A percentile compares a stretch with the other conserved stretches of the same genome.
Conservation (phyloP, 1,284 basidiomycete genomes). For the Calocybe gambosa region DNA sequence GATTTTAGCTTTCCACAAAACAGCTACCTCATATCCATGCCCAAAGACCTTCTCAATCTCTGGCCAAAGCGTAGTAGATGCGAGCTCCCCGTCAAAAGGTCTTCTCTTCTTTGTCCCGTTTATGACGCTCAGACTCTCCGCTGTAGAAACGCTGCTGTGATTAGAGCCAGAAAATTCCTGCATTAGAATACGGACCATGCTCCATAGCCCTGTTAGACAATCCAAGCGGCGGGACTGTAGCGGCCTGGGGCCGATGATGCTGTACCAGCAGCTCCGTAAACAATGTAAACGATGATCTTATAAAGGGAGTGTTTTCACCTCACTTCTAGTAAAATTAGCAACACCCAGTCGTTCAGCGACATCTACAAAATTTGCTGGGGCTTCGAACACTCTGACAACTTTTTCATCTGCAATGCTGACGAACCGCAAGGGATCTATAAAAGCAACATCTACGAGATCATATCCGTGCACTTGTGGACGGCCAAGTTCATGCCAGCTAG, state of each 20-base stretch:
- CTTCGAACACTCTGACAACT: slow-evolving; percentile 86
- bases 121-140: slow-evolving; percentile 3
- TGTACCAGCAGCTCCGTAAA: slow-evolving; percentile 9
- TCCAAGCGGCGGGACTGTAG: slow-evolving; percentile 30
- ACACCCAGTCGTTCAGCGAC: slow-evolving; percentile 47
- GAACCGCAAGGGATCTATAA: slow-evolving; percentile 72
- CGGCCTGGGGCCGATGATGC: slow-evolving; percentile 25
- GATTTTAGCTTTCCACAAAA: background rate
- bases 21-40: slow-evolving; percentile 87
- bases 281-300: background rate
- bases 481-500: slow-evolving; percentile 79
- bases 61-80: slow-evolving; percentile 89
- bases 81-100: slow-evolving; percentile 80
- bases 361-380: slow-evolving; percentile 72
- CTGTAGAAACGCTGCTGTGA: background rate
- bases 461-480: slow-evolving; percentile 95
- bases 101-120: slow-evolving; percentile 30
- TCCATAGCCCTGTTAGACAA: slow-evolving; percentile 38
- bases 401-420: slow-evolving; percentile 91
- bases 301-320: slow-evolving; percentile 29
- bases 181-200: slow-evolving; percentile 36
- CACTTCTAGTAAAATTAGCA: slow-evolving; percentile 38
- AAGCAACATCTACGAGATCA: slow-evolving; percentile 77
- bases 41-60: slow-evolving; percentile 97
- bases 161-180: background rate